Percentiles rank a stretch among this genome's conserved stretches.
phyloP scores from a whole-genome alignment of 345 rosid species.

The Nasturtium officinale region DNA sequence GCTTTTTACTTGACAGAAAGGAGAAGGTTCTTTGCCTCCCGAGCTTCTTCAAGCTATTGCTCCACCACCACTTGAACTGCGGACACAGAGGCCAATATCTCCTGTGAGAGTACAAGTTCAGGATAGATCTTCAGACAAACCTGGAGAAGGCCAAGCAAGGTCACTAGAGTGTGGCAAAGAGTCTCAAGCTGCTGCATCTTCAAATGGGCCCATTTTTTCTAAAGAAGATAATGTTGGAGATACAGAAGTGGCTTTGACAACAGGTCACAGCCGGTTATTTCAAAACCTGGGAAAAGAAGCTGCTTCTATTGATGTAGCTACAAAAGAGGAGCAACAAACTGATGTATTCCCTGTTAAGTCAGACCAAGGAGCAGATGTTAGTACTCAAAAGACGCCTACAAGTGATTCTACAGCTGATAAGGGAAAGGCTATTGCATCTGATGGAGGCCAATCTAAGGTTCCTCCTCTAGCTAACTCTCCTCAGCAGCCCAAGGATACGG shows the following conservation, averaged over 20 bases:
- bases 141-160: conserved; percentile 62
- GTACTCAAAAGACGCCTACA: conserved; percentile 59
- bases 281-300: conserved; percentile 58
- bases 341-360: conserved; percentile 58
- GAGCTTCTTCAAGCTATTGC: conserved; percentile 91
- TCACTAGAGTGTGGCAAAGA: conserved; percentile 62
- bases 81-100: conserved; percentile 52
- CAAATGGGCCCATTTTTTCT: conserved; percentile 48
- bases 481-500: conserved; percentile 72
- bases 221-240: conserved; percentile 63
- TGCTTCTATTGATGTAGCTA: conserved; percentile 46
- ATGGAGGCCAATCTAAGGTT: conserved; percentile 68
- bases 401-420: conserved; percentile 67
- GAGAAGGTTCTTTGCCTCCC: conserved; percentile 89
- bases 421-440: conserved; percentile 79
- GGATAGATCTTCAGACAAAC: conserved; percentile 63
- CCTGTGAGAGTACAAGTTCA: conserved; percentile 61
- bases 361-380: conserved; percentile 73
- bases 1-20: conserved; percentile 66
- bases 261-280: conserved; percentile 49
- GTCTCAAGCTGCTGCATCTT: conserved; percentile 51
- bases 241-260: conserved; percentile 61
- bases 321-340: conserved; percentile 79
- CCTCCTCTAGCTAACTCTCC: conserved; percentile 61
- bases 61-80: conserved; percentile 89